Conservation (phyloP, 495 filamentous ascomycete species). For the Hyaloscypha finlandica region DNA sequence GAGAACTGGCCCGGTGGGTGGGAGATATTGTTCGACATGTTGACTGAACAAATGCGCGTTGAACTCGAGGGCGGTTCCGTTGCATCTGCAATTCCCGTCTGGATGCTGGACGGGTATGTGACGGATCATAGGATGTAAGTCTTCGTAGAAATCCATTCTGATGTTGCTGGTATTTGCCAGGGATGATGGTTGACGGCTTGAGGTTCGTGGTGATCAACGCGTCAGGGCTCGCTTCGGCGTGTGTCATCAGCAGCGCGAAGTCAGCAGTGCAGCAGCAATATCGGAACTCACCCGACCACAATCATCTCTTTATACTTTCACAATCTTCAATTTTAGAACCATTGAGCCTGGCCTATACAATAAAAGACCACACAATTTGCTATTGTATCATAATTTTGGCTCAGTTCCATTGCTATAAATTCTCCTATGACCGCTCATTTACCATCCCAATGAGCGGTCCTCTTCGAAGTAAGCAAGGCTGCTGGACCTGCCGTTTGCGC, state of each 20-base stretch:
- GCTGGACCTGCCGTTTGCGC: slow-evolving; percentile 46
- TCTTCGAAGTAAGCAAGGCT: slow-evolving; percentile 33
- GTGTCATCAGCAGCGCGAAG: no score
- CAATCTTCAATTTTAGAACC: no score
- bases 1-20: background rate
- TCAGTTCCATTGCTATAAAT: background rate
- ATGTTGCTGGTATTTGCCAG: no score
- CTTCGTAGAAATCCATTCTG: background rate
- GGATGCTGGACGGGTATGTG: background rate
- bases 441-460: slow-evolving; percentile 15
- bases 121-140: background rate
- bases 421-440: background rate
- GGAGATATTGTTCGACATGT: background rate
- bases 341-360: no score
- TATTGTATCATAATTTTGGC: no score
- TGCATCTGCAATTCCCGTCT: background rate
- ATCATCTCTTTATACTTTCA: no score
- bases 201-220: no score
- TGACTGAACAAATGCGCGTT: background rate
- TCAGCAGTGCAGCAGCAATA: no score
- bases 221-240: no score
- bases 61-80: background rate
- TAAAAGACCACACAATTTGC: no score
- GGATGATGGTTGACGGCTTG: no score
- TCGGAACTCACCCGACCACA: no score